Percentiles rank a stretch among this genome's conserved stretches.
phyloP scores from a whole-genome alignment of 179 eudicot genomes.

The Gypsophila paniculata region DNA sequence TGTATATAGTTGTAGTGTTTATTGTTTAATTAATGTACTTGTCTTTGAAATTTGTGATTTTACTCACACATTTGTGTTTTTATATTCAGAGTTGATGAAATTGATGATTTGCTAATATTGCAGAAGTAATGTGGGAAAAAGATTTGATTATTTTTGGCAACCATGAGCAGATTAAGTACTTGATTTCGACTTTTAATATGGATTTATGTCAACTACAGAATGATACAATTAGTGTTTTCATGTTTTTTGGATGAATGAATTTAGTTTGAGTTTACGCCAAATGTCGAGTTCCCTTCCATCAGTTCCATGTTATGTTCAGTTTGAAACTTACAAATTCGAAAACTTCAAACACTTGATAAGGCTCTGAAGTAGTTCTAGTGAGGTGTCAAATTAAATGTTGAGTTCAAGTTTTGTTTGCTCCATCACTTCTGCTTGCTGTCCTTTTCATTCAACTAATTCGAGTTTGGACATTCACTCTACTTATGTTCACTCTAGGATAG shows the following conservation, averaged over 20 bases:
- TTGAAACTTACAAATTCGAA: background rate
- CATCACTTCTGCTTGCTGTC: background rate
- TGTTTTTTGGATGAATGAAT: background rate
- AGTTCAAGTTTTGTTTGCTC: background rate
- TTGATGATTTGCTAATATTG: background rate
- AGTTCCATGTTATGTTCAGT: background rate
- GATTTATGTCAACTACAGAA: background rate
- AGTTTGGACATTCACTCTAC: background rate
- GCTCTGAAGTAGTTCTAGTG: background rate
- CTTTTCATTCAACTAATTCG: background rate
- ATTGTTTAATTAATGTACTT: background rate
- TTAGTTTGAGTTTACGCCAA: background rate
- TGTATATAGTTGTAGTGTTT: background rate
- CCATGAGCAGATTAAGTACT: background rate
- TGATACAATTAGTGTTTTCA: background rate
- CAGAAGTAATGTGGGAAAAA: background rate
- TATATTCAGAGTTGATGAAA: background rate
- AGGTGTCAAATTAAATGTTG: background rate
- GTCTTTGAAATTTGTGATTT: background rate
- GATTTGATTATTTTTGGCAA: constrained; percentile 8
- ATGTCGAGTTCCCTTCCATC: background rate
- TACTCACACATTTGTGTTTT: background rate
- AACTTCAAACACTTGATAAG: too few relatives aligned
- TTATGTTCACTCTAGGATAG: background rate
- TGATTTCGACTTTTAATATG: background rate